Base-by-base conservation (phyloP, 495 filamentous ascomycete genomes). In the Recurvomyces mirabilis region DNA sequence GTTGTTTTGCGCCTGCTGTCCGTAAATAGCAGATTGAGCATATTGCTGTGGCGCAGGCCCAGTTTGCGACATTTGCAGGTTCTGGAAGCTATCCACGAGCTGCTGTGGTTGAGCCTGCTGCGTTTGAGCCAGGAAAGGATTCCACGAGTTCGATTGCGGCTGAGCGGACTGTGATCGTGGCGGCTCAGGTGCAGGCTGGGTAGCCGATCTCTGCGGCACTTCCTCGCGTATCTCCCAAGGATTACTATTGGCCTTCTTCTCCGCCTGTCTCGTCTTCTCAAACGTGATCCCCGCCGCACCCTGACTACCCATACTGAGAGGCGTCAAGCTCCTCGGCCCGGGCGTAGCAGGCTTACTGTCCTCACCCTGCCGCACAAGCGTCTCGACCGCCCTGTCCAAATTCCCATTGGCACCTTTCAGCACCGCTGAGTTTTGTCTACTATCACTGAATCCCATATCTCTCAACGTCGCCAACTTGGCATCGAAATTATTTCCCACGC, bases 391-490 rank as follows among this genome's bases (percentile, higher is more conserved):
- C 55, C 78, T 82, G 43, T 93, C 82, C 30, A 98, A 51, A 54
- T 93, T 87, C 1, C 93, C 91, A 45, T 78, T 71, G 5, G 87
- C 68, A 10, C 81, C 80, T 46, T 84, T 82, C 20, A 98, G 63
- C 19, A 94, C 78, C 41, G 78, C 76, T 11, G 75, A 65, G 51
- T 93, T 96, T 34, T 82, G 73, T 47, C 77, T 79, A 26, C 89
- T 81, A 57, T 98, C 86, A 24, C 60, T 70, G 55, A 98, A 98
- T 1, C 91, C 91, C 91, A 96, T 94, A 41, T 94, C 86, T 37
- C 77, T 73, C 40, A 98, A 66, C 13, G 74, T 78, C 7, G 73
- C 72, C 56, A 98, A 64, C 61, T 94, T 94, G 4, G 68, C 54
- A 31, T 81, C 78, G 25, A 79, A 67, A 19, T 69, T 70, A 23